phyloP scores from a whole-genome alignment of 805 yeast genomes.

The Maudiozyma barnettii region DNA sequence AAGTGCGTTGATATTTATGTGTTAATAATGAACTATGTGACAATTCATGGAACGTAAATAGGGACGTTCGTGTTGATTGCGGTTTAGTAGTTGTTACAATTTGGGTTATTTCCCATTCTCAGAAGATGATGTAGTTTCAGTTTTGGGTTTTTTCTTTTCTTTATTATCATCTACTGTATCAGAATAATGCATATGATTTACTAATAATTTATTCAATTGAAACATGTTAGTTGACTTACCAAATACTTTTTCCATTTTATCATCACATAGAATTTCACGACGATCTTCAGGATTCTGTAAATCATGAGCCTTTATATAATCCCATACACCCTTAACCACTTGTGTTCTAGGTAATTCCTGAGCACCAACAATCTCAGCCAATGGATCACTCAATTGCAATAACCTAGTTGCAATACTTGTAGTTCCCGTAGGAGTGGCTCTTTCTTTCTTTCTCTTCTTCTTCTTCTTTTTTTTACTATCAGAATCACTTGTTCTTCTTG shows the following conservation, averaged over 20 bases:
- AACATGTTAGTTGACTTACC: constrained; percentile 54
- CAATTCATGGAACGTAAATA: too few species aligned
- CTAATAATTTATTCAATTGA: constrained; percentile 44
- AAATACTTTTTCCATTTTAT: constrained; percentile 44
- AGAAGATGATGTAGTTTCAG: too few species aligned
- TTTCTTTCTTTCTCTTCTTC: constrained; percentile 4
- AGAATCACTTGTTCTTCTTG: neutral
- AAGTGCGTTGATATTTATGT: too few species aligned
- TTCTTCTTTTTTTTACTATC: constrained; percentile 9
- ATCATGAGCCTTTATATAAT: constrained; percentile 50
- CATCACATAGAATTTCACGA: constrained; percentile 59
- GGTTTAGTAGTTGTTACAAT: too few species aligned
- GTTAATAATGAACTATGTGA: too few species aligned
- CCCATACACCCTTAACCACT: constrained; percentile 63
- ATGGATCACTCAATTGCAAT: constrained; percentile 42
- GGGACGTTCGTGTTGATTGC: too few species aligned
- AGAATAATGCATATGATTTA: constrained; percentile 39
- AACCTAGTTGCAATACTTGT: constrained; percentile 31
- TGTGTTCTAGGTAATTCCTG: constrained; percentile 51
- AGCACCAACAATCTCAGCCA: constrained; percentile 41
- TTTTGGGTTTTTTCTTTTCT: neutral
- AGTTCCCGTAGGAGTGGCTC: constrained; percentile 5
- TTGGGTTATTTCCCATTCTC: too few species aligned
- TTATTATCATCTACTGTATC: constrained; percentile 11
- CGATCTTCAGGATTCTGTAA: constrained; percentile 61